These are phyloP conservation scores for Xylaria sp. DNA, from an alignment of 2,329 filamentous ascomycete species.

Conservation along the genomic window DNA sequence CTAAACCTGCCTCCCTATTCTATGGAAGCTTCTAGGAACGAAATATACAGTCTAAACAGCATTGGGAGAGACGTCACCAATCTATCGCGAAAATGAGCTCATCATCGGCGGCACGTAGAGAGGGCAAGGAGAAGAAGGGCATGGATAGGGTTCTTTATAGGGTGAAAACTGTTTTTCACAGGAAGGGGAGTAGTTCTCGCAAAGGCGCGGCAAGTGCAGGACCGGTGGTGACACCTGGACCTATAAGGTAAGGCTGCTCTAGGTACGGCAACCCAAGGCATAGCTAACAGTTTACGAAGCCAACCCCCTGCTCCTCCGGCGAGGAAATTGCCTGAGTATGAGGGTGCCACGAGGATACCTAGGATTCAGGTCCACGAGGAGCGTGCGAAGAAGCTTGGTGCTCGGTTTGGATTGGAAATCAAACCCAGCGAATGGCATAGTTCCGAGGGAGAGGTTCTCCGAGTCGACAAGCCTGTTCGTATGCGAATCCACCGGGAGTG, in stretches of 20 bases:
- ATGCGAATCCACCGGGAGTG: constrained; percentile 84
- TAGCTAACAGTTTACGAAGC: constrained; percentile 40
- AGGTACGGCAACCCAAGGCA: background rate
- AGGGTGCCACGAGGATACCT: constrained; percentile 55
- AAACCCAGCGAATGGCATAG: constrained; percentile 65
- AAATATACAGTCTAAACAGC: constrained; percentile 5
- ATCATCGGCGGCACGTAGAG: constrained; percentile 39
- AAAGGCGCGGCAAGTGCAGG: constrained; percentile 32
- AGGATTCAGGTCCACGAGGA: constrained; percentile 66
- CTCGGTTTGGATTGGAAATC: constrained; percentile 67
- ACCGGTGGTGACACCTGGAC: constrained; percentile 28
- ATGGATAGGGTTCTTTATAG: constrained; percentile 61
- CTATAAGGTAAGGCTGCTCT: constrained; percentile 42
- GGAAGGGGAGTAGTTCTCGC: constrained; percentile 54
- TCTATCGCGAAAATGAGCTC: constrained; percentile 44
- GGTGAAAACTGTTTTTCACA: constrained; percentile 62
- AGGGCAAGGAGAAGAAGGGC: constrained; percentile 57
- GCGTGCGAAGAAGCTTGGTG: constrained; percentile 65
- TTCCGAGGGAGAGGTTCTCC: constrained; percentile 66
- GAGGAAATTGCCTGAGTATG: constrained; percentile 42
- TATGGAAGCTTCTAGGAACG: constrained; percentile 15
- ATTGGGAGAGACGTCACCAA: constrained; percentile 5
- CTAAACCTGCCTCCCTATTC: constrained; percentile 2
- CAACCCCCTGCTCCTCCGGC: constrained; percentile 36
- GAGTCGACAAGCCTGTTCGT: constrained; percentile 79